A percentile compares a stretch with the other conserved stretches of the same genome.
Evolutionary conservation across 1,284 basidiomycete species (phyloP).

Genomic region (Pascua guehoae): DNA sequence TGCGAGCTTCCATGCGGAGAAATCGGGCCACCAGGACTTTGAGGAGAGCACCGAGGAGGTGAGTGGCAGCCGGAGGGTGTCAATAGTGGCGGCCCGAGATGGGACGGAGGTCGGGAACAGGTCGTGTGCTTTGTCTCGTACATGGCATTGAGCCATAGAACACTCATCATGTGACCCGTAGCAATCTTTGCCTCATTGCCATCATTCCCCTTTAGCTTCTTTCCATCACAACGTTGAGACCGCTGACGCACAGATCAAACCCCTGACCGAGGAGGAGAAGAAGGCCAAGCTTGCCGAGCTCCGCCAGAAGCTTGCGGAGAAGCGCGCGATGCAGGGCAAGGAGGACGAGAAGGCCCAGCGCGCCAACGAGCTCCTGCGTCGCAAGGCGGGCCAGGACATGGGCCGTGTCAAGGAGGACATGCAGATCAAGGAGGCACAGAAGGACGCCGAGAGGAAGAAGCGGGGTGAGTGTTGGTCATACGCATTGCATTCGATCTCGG

Average conservation of each 20-base stretch:
- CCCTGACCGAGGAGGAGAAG: conserved; percentile 93
- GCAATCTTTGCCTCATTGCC: too few species aligned
- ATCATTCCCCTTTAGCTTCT: neutral
- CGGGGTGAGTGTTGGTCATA: conserved; percentile 55
- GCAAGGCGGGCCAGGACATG: conserved; percentile 81
- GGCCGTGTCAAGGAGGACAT: conserved; percentile 70
- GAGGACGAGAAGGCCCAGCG: conserved; percentile 68
- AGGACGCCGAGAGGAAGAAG: conserved; percentile 73
- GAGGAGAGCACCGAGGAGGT: conserved; percentile 95
- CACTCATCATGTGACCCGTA: neutral
- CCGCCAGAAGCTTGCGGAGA: conserved; percentile 69
- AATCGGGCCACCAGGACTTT: conserved; percentile 89
- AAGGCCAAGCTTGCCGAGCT: conserved; percentile 74
- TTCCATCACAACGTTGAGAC: neutral
- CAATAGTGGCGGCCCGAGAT: neutral
- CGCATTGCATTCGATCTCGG: neutral
- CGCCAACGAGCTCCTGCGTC: conserved; percentile 71
- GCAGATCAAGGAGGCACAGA: conserved; percentile 69
- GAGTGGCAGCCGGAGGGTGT: conserved; percentile 12
- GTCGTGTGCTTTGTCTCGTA: too few species aligned
- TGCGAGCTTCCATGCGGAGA: conserved; percentile 91
- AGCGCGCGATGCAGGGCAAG: conserved; percentile 63
- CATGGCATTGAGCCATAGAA: neutral
- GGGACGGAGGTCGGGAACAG: neutral
- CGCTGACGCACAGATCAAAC: conserved; percentile 49